Conservation (phyloP, 23 red algal species). For the Agarophyton chilense region DNA sequence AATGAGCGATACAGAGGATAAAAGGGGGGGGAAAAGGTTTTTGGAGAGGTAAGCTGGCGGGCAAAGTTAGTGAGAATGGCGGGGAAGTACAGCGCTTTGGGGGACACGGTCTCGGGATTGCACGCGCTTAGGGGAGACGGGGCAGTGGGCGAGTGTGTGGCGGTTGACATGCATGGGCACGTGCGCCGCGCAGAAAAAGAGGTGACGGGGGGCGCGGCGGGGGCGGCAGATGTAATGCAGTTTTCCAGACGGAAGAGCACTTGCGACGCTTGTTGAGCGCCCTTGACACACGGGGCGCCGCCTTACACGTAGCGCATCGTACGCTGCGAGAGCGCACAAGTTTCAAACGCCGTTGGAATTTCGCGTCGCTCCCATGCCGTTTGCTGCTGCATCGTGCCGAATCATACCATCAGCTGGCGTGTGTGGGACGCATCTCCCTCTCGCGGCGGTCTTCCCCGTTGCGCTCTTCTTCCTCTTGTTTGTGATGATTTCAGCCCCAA, state of each 20-base stretch:
- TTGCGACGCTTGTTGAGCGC: neutral
- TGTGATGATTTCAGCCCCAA: too few species aligned
- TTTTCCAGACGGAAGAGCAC: neutral
- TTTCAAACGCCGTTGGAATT: too few species aligned
- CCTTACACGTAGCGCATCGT: too few species aligned
- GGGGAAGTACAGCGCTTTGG: neutral
- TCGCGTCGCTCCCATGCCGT: neutral
- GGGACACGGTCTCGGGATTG: neutral
- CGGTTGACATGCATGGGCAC: constrained; percentile 10
- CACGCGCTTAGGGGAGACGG: neutral
- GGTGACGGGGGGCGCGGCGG: neutral
- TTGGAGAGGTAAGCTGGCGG: neutral
- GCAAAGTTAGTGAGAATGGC: neutral
- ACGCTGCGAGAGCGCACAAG: too few species aligned
- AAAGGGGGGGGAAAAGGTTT: neutral
- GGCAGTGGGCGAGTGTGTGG: neutral
- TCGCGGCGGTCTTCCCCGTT: too few species aligned
- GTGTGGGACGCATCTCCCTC: too few species aligned
- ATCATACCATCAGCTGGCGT: neutral
- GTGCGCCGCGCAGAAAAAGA: neutral
- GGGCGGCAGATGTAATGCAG: constrained; percentile 9
- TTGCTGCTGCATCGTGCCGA: neutral
- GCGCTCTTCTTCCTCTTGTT: too few species aligned
- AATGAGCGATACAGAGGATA: neutral
- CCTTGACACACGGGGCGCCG: too few species aligned